Percentiles rank a stretch among this genome's conserved stretches.
These are phyloP conservation scores for Fusarium coffeatum DNA, from an alignment of 2,329 filamentous ascomycete species.

Conservation along the genomic window DNA sequence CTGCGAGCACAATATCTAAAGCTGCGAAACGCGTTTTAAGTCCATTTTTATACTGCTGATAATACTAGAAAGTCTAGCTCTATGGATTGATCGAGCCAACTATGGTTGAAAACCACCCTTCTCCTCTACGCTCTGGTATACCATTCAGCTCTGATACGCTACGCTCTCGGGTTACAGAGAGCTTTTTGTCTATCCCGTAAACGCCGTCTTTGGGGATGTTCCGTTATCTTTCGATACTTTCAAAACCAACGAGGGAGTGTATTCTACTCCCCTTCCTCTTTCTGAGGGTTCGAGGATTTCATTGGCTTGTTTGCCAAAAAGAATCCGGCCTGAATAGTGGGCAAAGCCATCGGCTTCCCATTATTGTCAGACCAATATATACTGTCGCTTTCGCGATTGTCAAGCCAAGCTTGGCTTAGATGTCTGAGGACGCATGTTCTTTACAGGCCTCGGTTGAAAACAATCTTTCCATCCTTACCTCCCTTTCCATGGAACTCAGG, in stretches of 20 bases:
- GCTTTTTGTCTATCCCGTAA: slow-evolving; percentile 21
- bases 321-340: not conserved
- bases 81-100: slow-evolving; percentile 1
- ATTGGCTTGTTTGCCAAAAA: not conserved
- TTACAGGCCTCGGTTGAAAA: slow-evolving; percentile 95
- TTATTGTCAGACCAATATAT: not conserved
- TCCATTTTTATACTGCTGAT: slow-evolving; percentile 2
- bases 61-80: slow-evolving; percentile 22
- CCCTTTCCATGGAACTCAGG: slow-evolving; percentile 86
- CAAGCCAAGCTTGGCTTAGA: not conserved
- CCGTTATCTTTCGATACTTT: not conserved
- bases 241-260: not conserved
- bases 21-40: not conserved
- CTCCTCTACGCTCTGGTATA: not conserved
- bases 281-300: not conserved
- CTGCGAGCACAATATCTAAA: not conserved
- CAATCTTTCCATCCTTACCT: slow-evolving; percentile 84
- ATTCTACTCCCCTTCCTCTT: not conserved
- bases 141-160: slow-evolving; percentile 10
- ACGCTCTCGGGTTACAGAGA: slow-evolving; percentile 14
- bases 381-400: not conserved
- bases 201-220: slow-evolving; percentile 21
- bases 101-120: not conserved
- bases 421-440: not conserved
- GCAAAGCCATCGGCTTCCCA: not conserved